These are phyloP conservation scores for Houttuynia cordata DNA, from an alignment of 164 flowering plant species.

Conservation along the genomic window DNA sequence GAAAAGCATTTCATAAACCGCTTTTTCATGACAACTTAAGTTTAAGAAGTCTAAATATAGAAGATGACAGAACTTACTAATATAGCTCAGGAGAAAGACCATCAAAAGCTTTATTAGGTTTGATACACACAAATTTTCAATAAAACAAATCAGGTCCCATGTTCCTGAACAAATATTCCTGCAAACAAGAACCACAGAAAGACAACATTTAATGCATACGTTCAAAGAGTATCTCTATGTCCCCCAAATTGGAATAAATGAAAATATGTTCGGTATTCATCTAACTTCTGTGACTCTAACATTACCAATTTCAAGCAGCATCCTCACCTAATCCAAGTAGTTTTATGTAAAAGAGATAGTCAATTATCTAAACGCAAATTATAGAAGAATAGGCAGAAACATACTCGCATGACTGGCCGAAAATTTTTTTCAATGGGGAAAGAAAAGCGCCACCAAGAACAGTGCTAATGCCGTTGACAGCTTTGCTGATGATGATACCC, in stretches of 20 bases:
- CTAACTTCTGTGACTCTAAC: neutral
- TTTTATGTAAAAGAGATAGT: no score
- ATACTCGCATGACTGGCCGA: constrained; percentile 50
- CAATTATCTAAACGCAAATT: neutral
- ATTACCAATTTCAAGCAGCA: neutral
- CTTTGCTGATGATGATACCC: constrained; percentile 42
- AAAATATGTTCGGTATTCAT: neutral
- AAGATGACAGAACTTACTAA: constrained; percentile 32
- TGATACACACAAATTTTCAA: constrained; percentile 54
- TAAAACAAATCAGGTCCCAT: constrained; percentile 58
- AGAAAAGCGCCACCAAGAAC: constrained; percentile 25
- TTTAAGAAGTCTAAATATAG: neutral
- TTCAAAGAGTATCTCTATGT: neutral
- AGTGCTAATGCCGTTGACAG: constrained; percentile 32
- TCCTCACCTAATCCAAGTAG: neutral
- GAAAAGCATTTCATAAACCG: neutral
- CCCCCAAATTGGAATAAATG: no score
- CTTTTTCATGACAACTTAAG: neutral
- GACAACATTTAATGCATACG: neutral
- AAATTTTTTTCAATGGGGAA: constrained; percentile 39
- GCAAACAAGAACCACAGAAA: constrained; percentile 6
- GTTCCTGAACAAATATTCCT: constrained; percentile 52
- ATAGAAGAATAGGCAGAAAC: constrained; percentile 1
- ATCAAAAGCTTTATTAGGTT: constrained; percentile 41
- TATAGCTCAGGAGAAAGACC: constrained; percentile 43